Percentiles rank a stretch among this genome's conserved stretches.
Conservation (phyloP, 148 eudicot species). For the Cornus florida region DNA sequence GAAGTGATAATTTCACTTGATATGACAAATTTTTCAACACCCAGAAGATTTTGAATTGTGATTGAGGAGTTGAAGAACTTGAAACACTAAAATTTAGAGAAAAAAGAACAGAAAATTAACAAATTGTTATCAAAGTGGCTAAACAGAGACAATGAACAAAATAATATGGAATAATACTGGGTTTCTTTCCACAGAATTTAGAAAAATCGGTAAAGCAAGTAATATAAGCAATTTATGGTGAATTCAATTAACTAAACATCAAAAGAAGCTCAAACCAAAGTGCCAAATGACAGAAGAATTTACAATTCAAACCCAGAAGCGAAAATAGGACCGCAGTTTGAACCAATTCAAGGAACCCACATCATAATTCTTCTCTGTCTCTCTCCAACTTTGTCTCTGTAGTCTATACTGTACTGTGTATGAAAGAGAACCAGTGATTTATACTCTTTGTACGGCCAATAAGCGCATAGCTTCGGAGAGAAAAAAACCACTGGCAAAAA, state of each 20-base stretch:
- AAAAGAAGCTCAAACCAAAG: neutral
- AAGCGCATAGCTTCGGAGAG: neutral
- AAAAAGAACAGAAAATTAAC: too few species aligned
- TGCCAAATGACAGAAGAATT: neutral
- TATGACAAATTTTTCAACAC: neutral
- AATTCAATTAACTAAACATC: too few species aligned
- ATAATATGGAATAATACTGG: neutral
- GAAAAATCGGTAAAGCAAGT: neutral
- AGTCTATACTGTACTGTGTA: neutral
- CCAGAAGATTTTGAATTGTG: neutral
- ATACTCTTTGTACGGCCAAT: neutral
- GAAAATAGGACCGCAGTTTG: neutral
- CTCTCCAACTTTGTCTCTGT: slow-evolving; percentile 5
- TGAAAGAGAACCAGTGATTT: neutral
- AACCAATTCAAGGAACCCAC: neutral
- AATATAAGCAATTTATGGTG: neutral
- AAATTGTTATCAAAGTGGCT: too few species aligned
- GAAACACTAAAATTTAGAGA: too few species aligned
- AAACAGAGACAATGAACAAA: neutral
- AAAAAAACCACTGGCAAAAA: neutral
- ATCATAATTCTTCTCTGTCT: neutral
- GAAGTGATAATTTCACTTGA: neutral
- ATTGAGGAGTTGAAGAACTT: neutral
- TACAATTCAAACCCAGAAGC: neutral
- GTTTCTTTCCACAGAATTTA: neutral